Evolutionary conservation across 192 early-diverging fungal species (phyloP), one percentile per base, ranked within the genome.

Genomic region (Allomyces javanicus): DNA sequence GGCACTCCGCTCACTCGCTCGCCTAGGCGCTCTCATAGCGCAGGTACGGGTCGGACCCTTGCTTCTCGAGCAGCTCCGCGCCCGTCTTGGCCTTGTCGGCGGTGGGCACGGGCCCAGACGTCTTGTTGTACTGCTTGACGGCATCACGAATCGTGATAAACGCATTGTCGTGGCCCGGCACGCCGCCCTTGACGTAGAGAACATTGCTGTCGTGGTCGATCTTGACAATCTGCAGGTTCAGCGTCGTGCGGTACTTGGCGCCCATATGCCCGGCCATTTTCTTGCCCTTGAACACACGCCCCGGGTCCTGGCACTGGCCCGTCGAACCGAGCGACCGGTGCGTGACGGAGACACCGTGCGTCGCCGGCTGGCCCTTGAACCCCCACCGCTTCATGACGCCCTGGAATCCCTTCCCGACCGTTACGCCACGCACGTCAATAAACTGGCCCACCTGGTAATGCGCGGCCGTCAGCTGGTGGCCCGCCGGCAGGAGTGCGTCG

Each of bases 231-330:
- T 89, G 80, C 14, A 94, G 74, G 66, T 83, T 90, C 68, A 90
- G 87, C 25, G 85, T 84, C 4, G 92, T 94, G 1, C 79, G 72
- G 68, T 75, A 86, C 62, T 90, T 85, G 64, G 87, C 88, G 65
- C 95, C 95, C 86, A 98, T 90, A 24, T 89, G 85, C 62, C 95
- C 95, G 22, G 93, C 85, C 95, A 98, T 98, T 71, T 98, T 98
- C 79, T 93, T 98, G 22, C 95, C 95, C 68, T 90, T 90, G 72
- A 89, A 94, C 61, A 96, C 91, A 63, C 83, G 86, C 24, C 91
- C 90, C 55, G 95, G 95, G 69, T 84, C 79, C 73, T 82, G 78
- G 71, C 87, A 82, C 66, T 84, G 79, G 73, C 95, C 95, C 10
- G 88, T 94, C 23, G 92, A 92, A 72, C 95, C 95, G 24, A 78